These are phyloP conservation scores for Pythium vanterpoolii DNA, from an alignment of 352 stramenopile genomes.

Conservation along the genomic window DNA sequence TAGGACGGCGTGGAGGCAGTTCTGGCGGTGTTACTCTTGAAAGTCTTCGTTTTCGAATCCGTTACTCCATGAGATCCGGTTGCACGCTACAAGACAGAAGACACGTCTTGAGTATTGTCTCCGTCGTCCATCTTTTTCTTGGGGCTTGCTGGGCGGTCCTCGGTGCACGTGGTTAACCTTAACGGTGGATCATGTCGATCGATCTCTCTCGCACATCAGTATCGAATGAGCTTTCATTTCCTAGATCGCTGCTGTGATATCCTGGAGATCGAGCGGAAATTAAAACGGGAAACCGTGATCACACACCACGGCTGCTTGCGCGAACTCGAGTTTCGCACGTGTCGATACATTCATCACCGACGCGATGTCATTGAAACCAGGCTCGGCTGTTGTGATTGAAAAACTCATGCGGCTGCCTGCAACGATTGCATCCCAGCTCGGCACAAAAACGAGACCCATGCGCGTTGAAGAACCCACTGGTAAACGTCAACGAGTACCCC, in stretches of 20 bases:
- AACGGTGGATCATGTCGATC: too few species aligned
- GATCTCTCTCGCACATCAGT: too few species aligned
- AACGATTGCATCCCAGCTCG: background rate
- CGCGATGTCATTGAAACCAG: background rate
- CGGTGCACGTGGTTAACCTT: too few species aligned
- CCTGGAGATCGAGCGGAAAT: conserved; percentile 2
- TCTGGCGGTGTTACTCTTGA: too few species aligned
- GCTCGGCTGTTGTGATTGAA: background rate
- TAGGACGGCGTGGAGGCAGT: too few species aligned
- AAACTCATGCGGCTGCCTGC: background rate
- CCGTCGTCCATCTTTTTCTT: too few species aligned
- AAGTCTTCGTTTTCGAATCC: too few species aligned
- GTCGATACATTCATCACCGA: conserved; percentile 4
- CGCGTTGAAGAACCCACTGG: background rate
- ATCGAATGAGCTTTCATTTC: too few species aligned
- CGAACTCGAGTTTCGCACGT: background rate
- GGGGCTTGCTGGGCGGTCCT: too few species aligned
- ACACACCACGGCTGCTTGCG: background rate
- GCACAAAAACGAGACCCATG: background rate
- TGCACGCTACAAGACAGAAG: too few species aligned
- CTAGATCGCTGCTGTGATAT: background rate
- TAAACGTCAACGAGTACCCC: conserved; percentile 2
- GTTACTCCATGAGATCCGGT: too few species aligned
- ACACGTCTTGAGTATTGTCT: too few species aligned
- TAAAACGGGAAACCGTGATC: background rate